Evolutionary conservation across 345 rosid genomes (phyloP).

Genomic region (Ceriops tagal): DNA sequence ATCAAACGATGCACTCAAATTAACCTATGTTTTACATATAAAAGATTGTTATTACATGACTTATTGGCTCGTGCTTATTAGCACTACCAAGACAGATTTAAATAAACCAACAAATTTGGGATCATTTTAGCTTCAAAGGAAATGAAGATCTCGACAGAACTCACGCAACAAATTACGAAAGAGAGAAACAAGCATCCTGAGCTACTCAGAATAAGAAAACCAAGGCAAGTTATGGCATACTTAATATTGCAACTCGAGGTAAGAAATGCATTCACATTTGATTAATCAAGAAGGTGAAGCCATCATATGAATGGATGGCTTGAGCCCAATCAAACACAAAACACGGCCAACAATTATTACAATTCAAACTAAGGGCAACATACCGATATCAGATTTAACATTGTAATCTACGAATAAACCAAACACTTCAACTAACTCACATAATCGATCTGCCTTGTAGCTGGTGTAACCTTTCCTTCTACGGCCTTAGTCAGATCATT

Average conservation of each 20-base stretch:
- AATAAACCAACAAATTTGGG: too few species aligned
- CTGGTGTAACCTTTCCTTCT: constrained; percentile 89
- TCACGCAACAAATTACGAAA: background rate
- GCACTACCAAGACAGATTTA: too few species aligned
- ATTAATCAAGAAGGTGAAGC: background rate
- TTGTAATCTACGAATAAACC: background rate
- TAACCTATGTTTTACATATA: background rate
- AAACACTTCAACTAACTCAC: constrained; percentile 44
- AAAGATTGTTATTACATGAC: too few species aligned
- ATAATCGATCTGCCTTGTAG: constrained; percentile 95
- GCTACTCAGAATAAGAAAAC: background rate
- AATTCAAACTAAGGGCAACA: constrained; percentile 3
- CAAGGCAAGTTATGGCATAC: background rate
- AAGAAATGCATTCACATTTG: background rate
- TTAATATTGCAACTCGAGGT: constrained; percentile 3
- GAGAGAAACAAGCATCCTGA: background rate
- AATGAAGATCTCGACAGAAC: background rate
- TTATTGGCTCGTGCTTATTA: too few species aligned
- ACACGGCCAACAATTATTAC: background rate
- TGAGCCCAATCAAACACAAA: background rate
- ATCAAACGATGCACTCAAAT: background rate
- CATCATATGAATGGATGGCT: background rate
- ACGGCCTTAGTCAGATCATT: constrained; percentile 82
- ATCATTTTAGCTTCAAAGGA: background rate
- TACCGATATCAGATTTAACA: constrained; percentile 1